Conservation (phyloP, 768 basidiomycete species). For the Suillus americanus region DNA sequence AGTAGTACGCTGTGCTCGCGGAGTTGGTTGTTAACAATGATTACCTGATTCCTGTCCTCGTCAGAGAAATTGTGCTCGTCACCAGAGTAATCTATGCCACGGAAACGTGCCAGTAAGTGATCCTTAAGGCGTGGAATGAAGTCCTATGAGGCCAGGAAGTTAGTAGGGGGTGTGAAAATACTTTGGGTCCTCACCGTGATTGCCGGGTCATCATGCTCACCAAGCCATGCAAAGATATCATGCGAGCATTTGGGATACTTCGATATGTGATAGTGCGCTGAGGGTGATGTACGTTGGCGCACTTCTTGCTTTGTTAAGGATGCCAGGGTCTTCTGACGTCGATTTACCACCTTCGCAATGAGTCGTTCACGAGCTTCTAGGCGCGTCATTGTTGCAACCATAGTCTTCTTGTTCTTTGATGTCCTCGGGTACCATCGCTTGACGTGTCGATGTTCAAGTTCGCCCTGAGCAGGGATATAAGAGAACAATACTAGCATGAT, state of each 20-base stretch:
- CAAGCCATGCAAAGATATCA: background rate
- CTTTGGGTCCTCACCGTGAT: conserved; percentile 10
- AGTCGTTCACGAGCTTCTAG: conserved; percentile 16
- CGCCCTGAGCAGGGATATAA: conserved; percentile 27
- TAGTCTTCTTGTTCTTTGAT: conserved; percentile 30
- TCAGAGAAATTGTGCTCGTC: conserved; percentile 19
- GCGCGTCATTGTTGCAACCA: conserved; percentile 26
- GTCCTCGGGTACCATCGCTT: conserved; percentile 38
- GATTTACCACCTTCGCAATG: conserved; percentile 22
- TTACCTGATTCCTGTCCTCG: conserved; percentile 20
- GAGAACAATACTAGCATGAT: background rate
- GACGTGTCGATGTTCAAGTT: conserved; percentile 34
- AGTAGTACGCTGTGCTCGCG: conserved; percentile 26
- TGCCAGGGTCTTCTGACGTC: background rate
- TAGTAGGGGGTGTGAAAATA: background rate
- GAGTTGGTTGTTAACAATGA: conserved; percentile 28
- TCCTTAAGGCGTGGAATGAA: conserved; percentile 24
- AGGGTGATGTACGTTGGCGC: background rate
- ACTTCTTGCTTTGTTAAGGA: background rate
- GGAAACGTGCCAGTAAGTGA: conserved; percentile 9
- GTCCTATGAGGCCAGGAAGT: conserved; percentile 18
- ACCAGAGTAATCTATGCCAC: conserved; percentile 11
- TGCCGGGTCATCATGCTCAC: conserved; percentile 3
- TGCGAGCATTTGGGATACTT: background rate
- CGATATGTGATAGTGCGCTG: background rate